Base-by-base conservation (phyloP, 768 basidiomycete genomes). In the Russula emetica region DNA sequence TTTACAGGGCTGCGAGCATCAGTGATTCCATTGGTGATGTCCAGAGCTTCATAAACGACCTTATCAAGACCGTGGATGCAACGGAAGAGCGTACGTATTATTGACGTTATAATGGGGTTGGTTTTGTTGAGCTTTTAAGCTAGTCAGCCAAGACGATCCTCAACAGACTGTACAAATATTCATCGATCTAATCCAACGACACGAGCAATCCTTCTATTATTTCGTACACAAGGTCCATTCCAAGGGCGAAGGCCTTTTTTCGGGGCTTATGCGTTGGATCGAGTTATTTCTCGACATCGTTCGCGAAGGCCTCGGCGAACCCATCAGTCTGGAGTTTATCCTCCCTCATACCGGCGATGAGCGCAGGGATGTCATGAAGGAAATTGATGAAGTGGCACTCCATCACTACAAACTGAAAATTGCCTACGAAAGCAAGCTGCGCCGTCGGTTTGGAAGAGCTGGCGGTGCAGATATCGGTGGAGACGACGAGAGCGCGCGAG, bases 191-290 rank as follows among this genome's bases (percentile, higher is more conserved):
- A 88, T 99, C 36, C 84, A 90, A 70, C 85, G 97, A 16, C 97
- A 99, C 74, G 94, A 98, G 70, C 92, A 95, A 71, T 77, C 93
- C 0, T 98, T 98, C 78, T 99, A 99, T 79, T 80, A 82, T 62
- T 99, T 99, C 72, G 95, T 99, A 30, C 94, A 99, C 83, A 97
- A 96, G 69, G 97, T 99, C 2, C 97, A 99, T 72, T 88, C 93
- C 51, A 98, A 98, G 73, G 97, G 97, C 40, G 89, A 94, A 71
- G 89, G 87, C 24, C 81, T 99, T 14, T 99, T 99, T 74, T 90
- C 94, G 71, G 85, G 82, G 70, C 85, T 99, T 62, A 98, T 98
- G 94, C 83, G 80, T 44, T 99, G 97, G 97, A 89, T 97, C 74
- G 95, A 98, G 75, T 83, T 92, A 40, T 98, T 98, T 78, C 80